Evolutionary conservation across 2,329 filamentous ascomycete genomes (phyloP).

Genomic region (Alternaria atra): DNA sequence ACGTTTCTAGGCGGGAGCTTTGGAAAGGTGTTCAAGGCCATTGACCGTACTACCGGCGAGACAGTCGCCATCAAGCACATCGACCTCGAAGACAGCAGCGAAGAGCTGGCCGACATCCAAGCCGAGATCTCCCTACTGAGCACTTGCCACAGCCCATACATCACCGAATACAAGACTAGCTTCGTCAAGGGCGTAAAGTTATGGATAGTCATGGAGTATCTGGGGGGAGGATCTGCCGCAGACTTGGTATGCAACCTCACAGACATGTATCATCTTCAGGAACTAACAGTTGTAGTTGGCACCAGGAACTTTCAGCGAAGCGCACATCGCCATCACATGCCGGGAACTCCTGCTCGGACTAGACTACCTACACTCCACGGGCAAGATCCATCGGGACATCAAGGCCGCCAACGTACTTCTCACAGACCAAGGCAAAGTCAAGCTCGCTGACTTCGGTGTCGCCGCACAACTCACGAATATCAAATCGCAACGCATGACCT

Average conservation of each 20-base stretch:
- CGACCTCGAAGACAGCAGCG: conserved; percentile 97
- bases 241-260: conserved; percentile 73
- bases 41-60: conserved; percentile 88
- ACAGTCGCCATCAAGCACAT: conserved; percentile 98
- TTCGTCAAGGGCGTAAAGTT: conserved; percentile 96
- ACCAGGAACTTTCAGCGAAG: conserved; percentile 86
- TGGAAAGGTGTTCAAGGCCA: conserved; percentile 95
- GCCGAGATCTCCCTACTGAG: conserved; percentile 95
- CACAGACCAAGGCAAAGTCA: conserved; percentile 89
- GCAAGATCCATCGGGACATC: conserved; percentile 96
- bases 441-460: conserved; percentile 96
- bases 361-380: conserved; percentile 91
- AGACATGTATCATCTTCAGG: neutral
- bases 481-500: conserved; percentile 96
- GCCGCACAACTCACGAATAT: conserved; percentile 97
- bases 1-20: conserved; percentile 81
- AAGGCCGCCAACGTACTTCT: conserved; percentile 96
- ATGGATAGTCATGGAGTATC: conserved; percentile 99
- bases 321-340: conserved; percentile 92
- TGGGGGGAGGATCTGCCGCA: conserved; percentile 93
- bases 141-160: conserved; percentile 91
- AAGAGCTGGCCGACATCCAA: conserved; percentile 98
- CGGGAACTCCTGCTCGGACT: conserved; percentile 88
- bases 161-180: conserved; percentile 95
- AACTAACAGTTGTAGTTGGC: conserved; percentile 70